These are phyloP conservation scores for Geotrichum carabidarum DNA, from an alignment of 1,139 yeast genomes.

Conservation along the genomic window DNA sequence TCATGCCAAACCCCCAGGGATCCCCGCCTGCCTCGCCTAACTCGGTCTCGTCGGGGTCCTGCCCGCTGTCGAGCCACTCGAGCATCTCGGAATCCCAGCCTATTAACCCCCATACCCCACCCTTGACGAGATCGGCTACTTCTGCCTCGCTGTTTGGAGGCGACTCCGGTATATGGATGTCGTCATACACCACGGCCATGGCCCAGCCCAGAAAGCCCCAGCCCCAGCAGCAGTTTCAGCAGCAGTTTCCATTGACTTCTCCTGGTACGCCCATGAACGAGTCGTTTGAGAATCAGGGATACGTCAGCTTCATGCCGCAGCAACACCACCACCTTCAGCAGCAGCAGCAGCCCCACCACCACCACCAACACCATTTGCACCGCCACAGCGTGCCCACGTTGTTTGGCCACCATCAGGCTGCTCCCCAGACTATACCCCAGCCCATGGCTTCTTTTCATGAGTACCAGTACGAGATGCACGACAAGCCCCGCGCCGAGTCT, in stretches of 20 bases:
- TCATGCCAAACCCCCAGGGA: slow-evolving; percentile 7
- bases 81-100: slow-evolving; percentile 9
- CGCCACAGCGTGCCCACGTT: neutral
- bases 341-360: neutral
- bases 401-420: neutral
- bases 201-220: slow-evolving; percentile 4
- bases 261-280: neutral
- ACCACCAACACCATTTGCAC: neutral
- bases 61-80: neutral
- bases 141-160: neutral
- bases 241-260: neutral
- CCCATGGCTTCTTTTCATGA: neutral
- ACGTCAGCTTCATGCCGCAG: neutral
- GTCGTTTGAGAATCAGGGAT: neutral
- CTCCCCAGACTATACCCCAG: neutral
- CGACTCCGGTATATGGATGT: slow-evolving; percentile 1
- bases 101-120: slow-evolving; percentile 14
- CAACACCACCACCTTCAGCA: neutral
- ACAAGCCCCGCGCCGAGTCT: neutral
- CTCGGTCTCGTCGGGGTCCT: neutral
- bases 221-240: slow-evolving; percentile 14
- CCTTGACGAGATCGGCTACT: slow-evolving; percentile 22
- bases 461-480: neutral
- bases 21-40: slow-evolving; percentile 4
- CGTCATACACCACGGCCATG: neutral